Evolutionary conservation across 2,329 filamentous ascomycete genomes (phyloP), one percentile per base, ranked within the genome.

Genomic region (Aspergillus fructus): DNA sequence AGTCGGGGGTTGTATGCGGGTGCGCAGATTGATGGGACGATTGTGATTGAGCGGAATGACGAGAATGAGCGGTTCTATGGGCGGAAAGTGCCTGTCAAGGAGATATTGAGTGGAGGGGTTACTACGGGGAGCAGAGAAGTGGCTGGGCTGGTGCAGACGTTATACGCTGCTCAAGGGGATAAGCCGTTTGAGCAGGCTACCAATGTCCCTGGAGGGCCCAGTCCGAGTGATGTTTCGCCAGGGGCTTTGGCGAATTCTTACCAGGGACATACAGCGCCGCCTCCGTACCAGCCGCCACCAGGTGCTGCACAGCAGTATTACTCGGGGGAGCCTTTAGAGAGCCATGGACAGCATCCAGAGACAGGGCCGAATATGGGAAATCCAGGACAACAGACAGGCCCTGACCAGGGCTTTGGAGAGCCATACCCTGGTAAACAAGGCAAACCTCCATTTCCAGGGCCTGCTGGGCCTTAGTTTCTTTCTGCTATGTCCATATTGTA

Each of bases 11-110:
- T 96, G 65, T 96, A 94, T 68, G 92, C 90, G 1, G 91, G 91
- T 24, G 84, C 96, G 1, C 89, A 93, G 67, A 82, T 96, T 27
- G 92, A 96, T 67, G 93, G 92, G 23, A 96, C 91, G 0, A 84
- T 96, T 12, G 82, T 96, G 49, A 89, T 93, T 27, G 90, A 96
- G 74, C 85, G 92, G 51, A 88, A 85, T n/a, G 90, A 93, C 57
- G 92, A 93, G 69, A 97, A 97, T 67, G 88, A 91, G 52, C 83
- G 85, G 5, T 96, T 96, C 69, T 96, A 96, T 71, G 88, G 88
- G 24, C 80, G 89, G 66, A 78, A 79, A 43, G 79, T 89, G 47
- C 76, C 80, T 0, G 86, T 85, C 3, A 78, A 78, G 47, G 85
- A 89, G 58, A 89, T 90, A 49, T 68, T 90, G 23, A 78, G 79